Conservation (phyloP, 139 green algal genomes). For the Choricystis sp. region DNA sequence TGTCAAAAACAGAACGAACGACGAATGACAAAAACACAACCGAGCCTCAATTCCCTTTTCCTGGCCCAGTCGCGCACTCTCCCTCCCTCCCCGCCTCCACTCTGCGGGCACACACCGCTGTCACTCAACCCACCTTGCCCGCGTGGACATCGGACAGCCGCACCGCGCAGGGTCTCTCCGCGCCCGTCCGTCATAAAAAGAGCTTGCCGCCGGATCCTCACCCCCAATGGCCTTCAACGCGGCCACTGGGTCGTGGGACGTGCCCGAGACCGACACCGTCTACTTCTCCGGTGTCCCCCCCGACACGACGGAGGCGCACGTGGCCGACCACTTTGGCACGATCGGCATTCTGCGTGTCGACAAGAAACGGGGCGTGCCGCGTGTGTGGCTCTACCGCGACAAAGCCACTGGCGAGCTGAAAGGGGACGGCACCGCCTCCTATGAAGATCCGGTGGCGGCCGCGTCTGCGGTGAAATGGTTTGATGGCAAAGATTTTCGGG, state of each 20-base stretch:
- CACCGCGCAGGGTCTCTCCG: too few relatives aligned
- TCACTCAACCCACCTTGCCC: too few relatives aligned
- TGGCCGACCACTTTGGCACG: conserved; percentile 60
- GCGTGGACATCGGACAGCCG: too few relatives aligned
- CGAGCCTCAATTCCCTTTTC: too few relatives aligned
- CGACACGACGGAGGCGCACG: conserved; percentile 36
- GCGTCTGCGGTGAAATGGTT: conserved; percentile 66
- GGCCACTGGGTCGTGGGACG: conserved; percentile 40
- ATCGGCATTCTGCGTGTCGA: conserved; percentile 48
- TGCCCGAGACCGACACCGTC: conserved; percentile 45
- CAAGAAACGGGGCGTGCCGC: conserved; percentile 38
- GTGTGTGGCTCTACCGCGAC: conserved; percentile 43
- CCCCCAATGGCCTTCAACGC: conserved; percentile 36
- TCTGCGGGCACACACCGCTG: too few relatives aligned
- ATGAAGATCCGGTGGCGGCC: conserved; percentile 68
- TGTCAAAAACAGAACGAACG: too few relatives aligned
- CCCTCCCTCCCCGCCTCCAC: too few relatives aligned
- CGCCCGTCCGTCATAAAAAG: too few relatives aligned
- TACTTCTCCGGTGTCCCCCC: conserved; percentile 42
- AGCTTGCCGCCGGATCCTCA: too few relatives aligned
- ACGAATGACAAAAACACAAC: too few relatives aligned
- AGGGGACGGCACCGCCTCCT: conserved; percentile 60
- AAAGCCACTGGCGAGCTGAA: conserved; percentile 59
- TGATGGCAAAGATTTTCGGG: conserved; percentile 53
- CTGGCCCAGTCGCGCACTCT: too few relatives aligned